Percentiles rank a stretch among this genome's conserved stretches.
phyloP scores from a whole-genome alignment of 345 rosid species.

The Viola odorata region DNA sequence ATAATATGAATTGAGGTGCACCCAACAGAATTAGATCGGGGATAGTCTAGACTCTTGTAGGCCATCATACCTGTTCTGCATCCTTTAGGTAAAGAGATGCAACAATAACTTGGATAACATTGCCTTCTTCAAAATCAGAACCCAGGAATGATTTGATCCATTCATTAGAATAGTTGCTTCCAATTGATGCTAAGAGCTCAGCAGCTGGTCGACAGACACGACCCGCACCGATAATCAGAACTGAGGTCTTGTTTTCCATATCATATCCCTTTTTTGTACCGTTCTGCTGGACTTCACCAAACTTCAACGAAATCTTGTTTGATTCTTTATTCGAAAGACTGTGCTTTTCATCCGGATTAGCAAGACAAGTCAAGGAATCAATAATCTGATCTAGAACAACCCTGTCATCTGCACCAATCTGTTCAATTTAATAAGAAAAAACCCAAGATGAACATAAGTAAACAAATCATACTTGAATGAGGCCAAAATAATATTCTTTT shows the following conservation, averaged over 20 bases:
- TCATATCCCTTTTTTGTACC: constrained; percentile 28
- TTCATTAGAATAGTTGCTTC: constrained; percentile 34
- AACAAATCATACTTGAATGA: too few relatives aligned
- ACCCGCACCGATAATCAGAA: constrained; percentile 91
- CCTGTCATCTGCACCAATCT: constrained; percentile 88
- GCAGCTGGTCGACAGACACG: constrained; percentile 88
- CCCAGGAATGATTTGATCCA: constrained; percentile 38
- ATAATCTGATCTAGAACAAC: constrained; percentile 74
- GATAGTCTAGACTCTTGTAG: background rate
- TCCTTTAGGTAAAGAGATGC: constrained; percentile 86
- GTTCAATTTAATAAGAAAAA: constrained; percentile 25
- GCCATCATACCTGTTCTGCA: constrained; percentile 73
- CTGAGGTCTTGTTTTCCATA: constrained; percentile 33
- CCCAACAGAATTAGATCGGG: background rate
- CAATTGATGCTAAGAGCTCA: constrained; percentile 62
- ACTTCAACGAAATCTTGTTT: constrained; percentile 41
- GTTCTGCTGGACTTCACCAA: constrained; percentile 49
- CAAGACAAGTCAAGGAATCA: constrained; percentile 74
- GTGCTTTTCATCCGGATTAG: constrained; percentile 48
- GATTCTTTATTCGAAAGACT: constrained; percentile 20
- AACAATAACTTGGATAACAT: constrained; percentile 57
- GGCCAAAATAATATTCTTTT: too few relatives aligned
- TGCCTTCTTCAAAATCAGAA: constrained; percentile 37
- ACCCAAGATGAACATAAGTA: too few relatives aligned
- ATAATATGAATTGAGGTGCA: constrained; percentile 8